A percentile compares a stretch with the other conserved stretches of the same genome.
Conservation (phyloP, 73 alveolate genomes). For the Tetrahymena borealis region DNA sequence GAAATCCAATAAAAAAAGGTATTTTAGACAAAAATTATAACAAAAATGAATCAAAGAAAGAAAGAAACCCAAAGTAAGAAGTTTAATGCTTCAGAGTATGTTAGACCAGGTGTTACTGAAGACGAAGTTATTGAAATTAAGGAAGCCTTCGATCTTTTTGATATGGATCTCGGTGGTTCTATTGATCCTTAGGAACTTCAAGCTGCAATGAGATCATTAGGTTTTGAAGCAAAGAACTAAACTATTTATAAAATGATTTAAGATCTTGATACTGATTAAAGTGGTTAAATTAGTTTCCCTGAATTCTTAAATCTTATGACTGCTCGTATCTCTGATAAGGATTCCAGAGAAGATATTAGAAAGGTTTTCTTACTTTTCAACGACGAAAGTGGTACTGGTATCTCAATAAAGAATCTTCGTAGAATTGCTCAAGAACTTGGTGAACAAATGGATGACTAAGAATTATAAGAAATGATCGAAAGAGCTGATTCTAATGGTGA, state of each 20-base stretch:
- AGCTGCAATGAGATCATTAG: constrained; percentile 85
- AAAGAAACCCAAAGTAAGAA: neutral
- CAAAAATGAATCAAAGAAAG: neutral
- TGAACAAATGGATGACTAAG: constrained; percentile 72
- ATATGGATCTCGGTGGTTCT: constrained; percentile 65
- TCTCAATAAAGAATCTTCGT: constrained; percentile 69
- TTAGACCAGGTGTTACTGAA: constrained; percentile 81
- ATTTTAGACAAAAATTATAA: neutral
- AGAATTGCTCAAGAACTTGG: constrained; percentile 81
- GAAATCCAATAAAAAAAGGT: neutral
- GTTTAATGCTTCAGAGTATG: constrained; percentile 39
- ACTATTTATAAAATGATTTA: constrained; percentile 83
- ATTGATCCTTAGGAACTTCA: constrained; percentile 89
- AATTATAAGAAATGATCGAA: constrained; percentile 77
- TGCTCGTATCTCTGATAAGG: constrained; percentile 78
- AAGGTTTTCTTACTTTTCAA: constrained; percentile 73
- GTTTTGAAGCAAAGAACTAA: constrained; percentile 86
- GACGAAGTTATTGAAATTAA: constrained; percentile 87
- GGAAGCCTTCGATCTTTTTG: constrained; percentile 87
- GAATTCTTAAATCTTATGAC: constrained; percentile 82
- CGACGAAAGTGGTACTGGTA: constrained; percentile 67
- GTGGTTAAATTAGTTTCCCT: constrained; percentile 81
- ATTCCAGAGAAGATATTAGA: constrained; percentile 74
- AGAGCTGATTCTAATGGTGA: constrained; percentile 83
- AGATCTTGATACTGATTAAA: constrained; percentile 72